Evolutionary conservation across 179 eudicot genomes (phyloP).

Genomic region (Drosera spatulata): DNA sequence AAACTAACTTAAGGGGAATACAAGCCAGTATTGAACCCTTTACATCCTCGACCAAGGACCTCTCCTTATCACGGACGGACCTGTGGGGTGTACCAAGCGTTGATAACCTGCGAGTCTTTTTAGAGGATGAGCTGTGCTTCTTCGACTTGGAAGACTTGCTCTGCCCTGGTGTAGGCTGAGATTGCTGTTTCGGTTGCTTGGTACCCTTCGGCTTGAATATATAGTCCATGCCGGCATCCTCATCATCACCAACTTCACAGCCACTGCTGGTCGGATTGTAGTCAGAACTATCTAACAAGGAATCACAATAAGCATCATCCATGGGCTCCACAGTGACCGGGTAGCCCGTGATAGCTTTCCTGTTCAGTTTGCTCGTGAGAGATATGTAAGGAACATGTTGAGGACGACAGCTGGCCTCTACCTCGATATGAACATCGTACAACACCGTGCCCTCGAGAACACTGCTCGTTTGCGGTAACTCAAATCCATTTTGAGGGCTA

Average conservation of each 20-base stretch:
- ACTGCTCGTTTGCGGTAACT: not conserved
- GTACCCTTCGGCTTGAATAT: slow-evolving; percentile 2
- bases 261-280: slow-evolving; percentile 18
- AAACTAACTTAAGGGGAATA: slow-evolving; percentile 69
- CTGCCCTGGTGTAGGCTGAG: slow-evolving; percentile 4
- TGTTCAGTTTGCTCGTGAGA: slow-evolving; percentile 61
- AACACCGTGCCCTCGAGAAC: slow-evolving; percentile 17
- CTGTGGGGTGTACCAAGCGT: slow-evolving; percentile 36
- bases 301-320: slow-evolving; percentile 51
- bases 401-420: slow-evolving; percentile 43
- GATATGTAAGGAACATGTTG: slow-evolving; percentile 77
- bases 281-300: slow-evolving; percentile 15
- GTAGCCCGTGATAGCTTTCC: slow-evolving; percentile 65
- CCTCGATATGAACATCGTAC: slow-evolving; percentile 57
- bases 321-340: slow-evolving; percentile 56
- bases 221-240: slow-evolving; percentile 2
- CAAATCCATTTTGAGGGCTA: no score
- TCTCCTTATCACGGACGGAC: slow-evolving; percentile 19
- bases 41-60: slow-evolving; percentile 27
- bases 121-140: slow-evolving; percentile 24
- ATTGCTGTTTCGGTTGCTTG: slow-evolving; percentile 23
- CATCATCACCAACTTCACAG: slow-evolving; percentile 16
- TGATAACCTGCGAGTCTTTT: slow-evolving; percentile 64
- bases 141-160: slow-evolving; percentile 32
- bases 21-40: slow-evolving; percentile 56